These are phyloP conservation scores for Elsinoe perseae DNA, from an alignment of 2,329 filamentous ascomycete species.

Conservation along the genomic window DNA sequence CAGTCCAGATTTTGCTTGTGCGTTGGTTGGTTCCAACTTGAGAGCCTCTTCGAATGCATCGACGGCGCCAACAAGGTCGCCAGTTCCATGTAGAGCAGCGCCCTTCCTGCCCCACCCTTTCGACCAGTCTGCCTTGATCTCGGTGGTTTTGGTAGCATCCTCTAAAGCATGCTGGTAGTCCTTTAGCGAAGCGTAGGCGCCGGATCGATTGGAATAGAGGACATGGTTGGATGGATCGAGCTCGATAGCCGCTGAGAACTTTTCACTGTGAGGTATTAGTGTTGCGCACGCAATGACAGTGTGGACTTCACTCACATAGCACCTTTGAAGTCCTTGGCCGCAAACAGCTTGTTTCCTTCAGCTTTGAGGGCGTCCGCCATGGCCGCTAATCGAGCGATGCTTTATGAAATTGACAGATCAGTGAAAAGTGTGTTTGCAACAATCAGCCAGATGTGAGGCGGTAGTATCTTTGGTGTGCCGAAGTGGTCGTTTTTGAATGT, in stretches of 20 bases:
- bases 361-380: constrained; percentile 85
- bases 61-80: constrained; percentile 74
- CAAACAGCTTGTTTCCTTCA: constrained; percentile 97
- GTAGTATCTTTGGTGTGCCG: neutral
- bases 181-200: constrained; percentile 76
- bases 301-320: constrained; percentile 64
- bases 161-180: constrained; percentile 77
- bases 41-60: constrained; percentile 93
- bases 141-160: constrained; percentile 87
- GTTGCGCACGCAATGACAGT: constrained; percentile 20
- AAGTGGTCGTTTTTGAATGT: neutral
- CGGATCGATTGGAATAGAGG: constrained; percentile 95
- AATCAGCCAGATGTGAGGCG: too few relatives aligned
- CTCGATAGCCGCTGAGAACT: constrained; percentile 89
- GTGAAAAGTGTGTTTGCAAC: too few relatives aligned
- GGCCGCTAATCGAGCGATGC: constrained; percentile 15
- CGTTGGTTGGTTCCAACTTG: constrained; percentile 84
- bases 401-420: neutral
- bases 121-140: constrained; percentile 95
- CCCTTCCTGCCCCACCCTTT: constrained; percentile 96
- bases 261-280: constrained; percentile 53
- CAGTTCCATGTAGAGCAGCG: constrained; percentile 77
- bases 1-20: constrained; percentile 83
- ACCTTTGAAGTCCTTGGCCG: constrained; percentile 91
- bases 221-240: constrained; percentile 88